Percentiles rank a stretch among this genome's conserved stretches.
phyloP scores from a whole-genome alignment of 495 filamentous ascomycete species.

The Endocarpon pusillum region DNA sequence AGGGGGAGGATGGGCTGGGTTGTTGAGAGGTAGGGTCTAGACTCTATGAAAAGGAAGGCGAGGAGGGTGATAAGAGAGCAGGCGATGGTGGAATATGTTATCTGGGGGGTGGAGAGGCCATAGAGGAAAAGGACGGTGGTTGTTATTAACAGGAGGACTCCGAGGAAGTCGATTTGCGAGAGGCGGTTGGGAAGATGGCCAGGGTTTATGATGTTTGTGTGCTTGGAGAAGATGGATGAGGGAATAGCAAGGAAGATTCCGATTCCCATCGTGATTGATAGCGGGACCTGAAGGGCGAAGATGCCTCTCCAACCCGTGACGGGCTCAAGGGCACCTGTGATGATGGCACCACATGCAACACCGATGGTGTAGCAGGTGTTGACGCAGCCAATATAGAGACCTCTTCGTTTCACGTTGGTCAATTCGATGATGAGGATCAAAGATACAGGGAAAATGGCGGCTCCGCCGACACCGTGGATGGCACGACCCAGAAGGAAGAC shows the following conservation, averaged over 20 bases:
- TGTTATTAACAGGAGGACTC: constrained; percentile 36
- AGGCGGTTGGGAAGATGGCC: too few species aligned
- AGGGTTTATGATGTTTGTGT: too few species aligned
- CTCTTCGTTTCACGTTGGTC: constrained; percentile 41
- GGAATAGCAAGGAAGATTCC: constrained; percentile 45
- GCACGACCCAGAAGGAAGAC: constrained; percentile 50
- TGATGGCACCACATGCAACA: constrained; percentile 49
- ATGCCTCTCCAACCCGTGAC: constrained; percentile 56
- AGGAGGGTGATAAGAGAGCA: constrained; percentile 33
- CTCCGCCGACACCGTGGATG: constrained; percentile 45
- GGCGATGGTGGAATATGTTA: constrained; percentile 38
- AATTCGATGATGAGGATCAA: constrained; percentile 57
- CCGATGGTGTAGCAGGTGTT: constrained; percentile 52
- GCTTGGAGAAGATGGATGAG: too few species aligned
- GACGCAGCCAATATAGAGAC: constrained; percentile 50
- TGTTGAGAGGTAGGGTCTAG: constrained; percentile 22
- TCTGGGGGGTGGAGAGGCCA: constrained; percentile 39
- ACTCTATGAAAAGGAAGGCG: constrained; percentile 45
- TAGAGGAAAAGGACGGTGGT: constrained; percentile 48
- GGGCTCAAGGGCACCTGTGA: constrained; percentile 45
- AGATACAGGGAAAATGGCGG: constrained; percentile 46
- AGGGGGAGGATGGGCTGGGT: constrained; percentile 55
- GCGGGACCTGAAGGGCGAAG: constrained; percentile 48
- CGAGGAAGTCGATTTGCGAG: constrained; percentile 62
- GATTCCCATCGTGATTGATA: constrained; percentile 36